phyloP scores from a whole-genome alignment of 2,329 filamentous ascomycete genomes.

The Penicillium nordicum region DNA sequence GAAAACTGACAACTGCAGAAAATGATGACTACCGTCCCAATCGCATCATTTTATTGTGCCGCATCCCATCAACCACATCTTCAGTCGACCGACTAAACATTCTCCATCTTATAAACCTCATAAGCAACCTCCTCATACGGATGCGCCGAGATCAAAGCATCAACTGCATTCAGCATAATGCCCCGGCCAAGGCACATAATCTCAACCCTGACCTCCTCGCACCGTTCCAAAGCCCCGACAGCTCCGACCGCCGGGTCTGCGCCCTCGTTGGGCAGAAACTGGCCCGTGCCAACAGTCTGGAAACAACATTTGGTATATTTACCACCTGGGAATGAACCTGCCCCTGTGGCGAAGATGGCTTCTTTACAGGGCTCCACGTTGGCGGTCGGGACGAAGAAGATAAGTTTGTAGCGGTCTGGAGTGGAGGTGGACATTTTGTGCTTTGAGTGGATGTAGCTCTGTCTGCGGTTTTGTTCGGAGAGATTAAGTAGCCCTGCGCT shows the following conservation, averaged over 20 bases:
- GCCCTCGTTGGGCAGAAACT: constrained; percentile 41
- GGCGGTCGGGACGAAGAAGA: constrained; percentile 44
- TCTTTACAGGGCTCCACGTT: constrained; percentile 41
- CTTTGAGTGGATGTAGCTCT: background rate
- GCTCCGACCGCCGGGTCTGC: constrained; percentile 43
- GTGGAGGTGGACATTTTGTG: constrained; percentile 25
- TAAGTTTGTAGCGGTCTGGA: constrained; percentile 40
- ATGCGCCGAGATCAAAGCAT: constrained; percentile 42
- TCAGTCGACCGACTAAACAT: constrained; percentile 27
- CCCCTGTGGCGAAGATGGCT: constrained; percentile 42
- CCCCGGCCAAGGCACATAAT: constrained; percentile 41
- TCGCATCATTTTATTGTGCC: background rate
- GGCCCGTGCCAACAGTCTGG: constrained; percentile 39
- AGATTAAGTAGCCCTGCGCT: background rate
- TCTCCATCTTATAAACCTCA: constrained; percentile 45
- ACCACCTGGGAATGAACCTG: constrained; percentile 40
- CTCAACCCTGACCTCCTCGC: constrained; percentile 45
- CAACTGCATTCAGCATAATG: constrained; percentile 39
- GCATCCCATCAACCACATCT: background rate
- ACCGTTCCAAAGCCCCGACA: constrained; percentile 38
- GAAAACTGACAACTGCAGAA: background rate
- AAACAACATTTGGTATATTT: constrained; percentile 44
- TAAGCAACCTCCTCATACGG: constrained; percentile 47
- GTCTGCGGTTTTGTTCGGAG: background rate
- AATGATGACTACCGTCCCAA: background rate